phyloP scores from a whole-genome alignment of 305 asterid genomes.

The Fraxinus xanthoxyloides region DNA sequence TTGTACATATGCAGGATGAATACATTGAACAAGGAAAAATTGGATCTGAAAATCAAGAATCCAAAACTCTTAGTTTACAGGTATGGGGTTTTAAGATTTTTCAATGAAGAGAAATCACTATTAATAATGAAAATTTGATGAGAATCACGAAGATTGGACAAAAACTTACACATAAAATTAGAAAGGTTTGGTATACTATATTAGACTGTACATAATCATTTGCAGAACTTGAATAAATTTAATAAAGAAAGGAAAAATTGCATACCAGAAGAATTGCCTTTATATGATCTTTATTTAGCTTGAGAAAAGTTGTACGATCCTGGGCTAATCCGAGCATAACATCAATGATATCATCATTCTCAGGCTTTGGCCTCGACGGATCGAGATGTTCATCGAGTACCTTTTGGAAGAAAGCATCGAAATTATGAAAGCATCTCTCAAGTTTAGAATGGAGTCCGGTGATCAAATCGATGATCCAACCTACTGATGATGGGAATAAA shows the following conservation, averaged over 20 bases:
- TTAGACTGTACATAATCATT: too few relatives aligned
- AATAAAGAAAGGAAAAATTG: neutral
- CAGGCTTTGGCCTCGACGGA: neutral
- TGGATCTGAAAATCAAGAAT: neutral
- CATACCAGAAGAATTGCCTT: constrained; percentile 13
- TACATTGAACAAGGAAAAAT: neutral
- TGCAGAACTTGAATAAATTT: too few relatives aligned
- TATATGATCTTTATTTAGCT: constrained; percentile 8
- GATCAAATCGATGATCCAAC: constrained; percentile 1
- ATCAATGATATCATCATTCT: constrained; percentile 17
- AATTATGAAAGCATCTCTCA: neutral
- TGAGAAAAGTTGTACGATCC: constrained; percentile 3
- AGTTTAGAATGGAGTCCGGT: constrained; percentile 7
- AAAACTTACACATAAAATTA: neutral
- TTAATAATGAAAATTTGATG: neutral
- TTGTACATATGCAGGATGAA: neutral
- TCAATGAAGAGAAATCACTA: neutral
- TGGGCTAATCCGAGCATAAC: constrained; percentile 10
- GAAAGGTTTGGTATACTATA: neutral
- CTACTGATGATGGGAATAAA: neutral
- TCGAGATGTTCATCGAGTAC: constrained; percentile 16
- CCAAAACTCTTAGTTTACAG: neutral
- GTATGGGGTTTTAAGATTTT: neutral
- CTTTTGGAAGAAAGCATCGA: constrained; percentile 14
- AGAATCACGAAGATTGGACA: neutral